phyloP scores from a whole-genome alignment of 768 basidiomycete species.

The Termitomyces heimii region DNA sequence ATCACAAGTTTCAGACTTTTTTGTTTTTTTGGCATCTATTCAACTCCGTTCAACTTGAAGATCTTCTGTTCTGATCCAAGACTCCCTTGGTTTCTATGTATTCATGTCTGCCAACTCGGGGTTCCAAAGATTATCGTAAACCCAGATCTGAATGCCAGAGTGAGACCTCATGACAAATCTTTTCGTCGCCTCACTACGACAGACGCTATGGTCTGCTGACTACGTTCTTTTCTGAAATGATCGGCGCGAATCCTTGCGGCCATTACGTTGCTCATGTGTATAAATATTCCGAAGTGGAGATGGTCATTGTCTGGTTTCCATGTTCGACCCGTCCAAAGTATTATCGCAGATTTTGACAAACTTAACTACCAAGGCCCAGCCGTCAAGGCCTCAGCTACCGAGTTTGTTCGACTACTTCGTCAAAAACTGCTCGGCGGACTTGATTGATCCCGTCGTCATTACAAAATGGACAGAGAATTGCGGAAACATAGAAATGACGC shows the following conservation, averaged over 20 bases:
- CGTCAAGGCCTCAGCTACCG: neutral
- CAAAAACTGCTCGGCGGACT: neutral
- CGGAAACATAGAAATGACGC: neutral
- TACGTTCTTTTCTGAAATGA: neutral
- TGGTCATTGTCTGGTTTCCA: neutral
- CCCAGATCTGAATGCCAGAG: neutral
- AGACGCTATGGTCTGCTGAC: too few relatives aligned
- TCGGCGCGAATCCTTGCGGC: neutral
- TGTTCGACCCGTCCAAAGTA: neutral
- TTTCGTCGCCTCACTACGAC: neutral
- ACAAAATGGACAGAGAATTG: neutral
- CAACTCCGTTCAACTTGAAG: too few relatives aligned
- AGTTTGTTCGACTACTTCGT: conserved; percentile 1
- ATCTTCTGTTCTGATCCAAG: too few relatives aligned
- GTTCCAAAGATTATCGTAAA: neutral
- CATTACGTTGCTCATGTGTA: neutral
- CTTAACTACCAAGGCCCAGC: neutral
- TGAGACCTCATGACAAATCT: neutral
- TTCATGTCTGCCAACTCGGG: neutral
- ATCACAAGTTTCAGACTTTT: too few relatives aligned
- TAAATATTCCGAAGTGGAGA: neutral
- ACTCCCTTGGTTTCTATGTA: neutral
- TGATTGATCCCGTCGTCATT: neutral
- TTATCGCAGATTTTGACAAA: neutral
- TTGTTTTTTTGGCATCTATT: too few relatives aligned